A percentile compares a stretch with the other conserved stretches of the same genome.
phyloP scores from a whole-genome alignment of 805 yeast species.

The Wickerhamiella australiensis region DNA sequence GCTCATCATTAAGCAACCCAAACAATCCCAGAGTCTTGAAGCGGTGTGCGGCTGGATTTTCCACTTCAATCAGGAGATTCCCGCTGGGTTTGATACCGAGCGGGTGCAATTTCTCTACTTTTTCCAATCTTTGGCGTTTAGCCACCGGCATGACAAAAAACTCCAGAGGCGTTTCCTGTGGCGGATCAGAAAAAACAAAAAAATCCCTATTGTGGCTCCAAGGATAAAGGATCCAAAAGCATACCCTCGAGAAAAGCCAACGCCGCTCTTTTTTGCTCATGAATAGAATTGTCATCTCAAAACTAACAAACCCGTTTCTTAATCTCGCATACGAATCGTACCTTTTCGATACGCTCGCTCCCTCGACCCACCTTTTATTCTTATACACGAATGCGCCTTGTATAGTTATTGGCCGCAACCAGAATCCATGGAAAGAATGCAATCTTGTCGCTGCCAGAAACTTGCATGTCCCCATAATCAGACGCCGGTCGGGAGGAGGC shows the following conservation, averaged over 20 bases:
- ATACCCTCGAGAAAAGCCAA: no score
- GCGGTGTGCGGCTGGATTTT: constrained; percentile 14
- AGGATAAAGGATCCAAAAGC: not conserved
- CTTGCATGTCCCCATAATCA: constrained; percentile 48
- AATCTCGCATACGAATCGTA: constrained; percentile 78
- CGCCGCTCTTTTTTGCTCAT: not conserved
- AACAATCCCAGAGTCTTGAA: constrained; percentile 26
- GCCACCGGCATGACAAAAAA: not conserved
- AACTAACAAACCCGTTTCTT: constrained; percentile 49
- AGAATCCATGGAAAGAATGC: constrained; percentile 84
- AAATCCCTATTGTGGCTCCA: no score
- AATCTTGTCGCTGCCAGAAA: constrained; percentile 44
- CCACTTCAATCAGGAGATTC: constrained; percentile 38
- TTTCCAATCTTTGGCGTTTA: not conserved
- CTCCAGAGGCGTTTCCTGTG: not conserved
- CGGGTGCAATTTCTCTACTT: constrained; percentile 42
- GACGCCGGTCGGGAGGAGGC: constrained; percentile 91
- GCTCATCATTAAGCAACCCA: constrained; percentile 46
- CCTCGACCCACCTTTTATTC: constrained; percentile 42
- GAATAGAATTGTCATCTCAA: constrained; percentile 49
- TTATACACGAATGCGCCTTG: constrained; percentile 71
- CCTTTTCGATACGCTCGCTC: constrained; percentile 38
- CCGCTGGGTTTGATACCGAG: constrained; percentile 68
- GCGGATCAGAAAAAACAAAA: no score
- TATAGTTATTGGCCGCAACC: constrained; percentile 92